Conservation (phyloP, 2,329 filamentous ascomycete genomes). For the Seiridium cupressi region DNA sequence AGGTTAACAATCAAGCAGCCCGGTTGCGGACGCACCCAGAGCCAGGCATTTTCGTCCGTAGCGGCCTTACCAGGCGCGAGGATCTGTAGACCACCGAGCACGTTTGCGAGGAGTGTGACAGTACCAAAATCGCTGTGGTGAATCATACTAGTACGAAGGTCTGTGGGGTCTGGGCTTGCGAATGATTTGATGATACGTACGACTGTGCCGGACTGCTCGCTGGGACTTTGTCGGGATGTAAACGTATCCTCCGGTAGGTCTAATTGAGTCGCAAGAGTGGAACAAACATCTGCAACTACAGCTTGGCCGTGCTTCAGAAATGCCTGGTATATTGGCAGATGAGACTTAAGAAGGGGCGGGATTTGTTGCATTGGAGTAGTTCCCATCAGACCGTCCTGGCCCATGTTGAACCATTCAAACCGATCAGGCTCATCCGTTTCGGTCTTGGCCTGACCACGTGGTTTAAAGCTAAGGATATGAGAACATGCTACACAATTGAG, state of each 20-base stretch:
- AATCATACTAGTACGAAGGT: slow-evolving; percentile 22
- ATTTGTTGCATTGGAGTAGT: slow-evolving; percentile 14
- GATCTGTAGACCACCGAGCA: slow-evolving; percentile 34
- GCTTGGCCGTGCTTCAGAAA: slow-evolving; percentile 14
- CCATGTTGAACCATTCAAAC: slow-evolving; percentile 27
- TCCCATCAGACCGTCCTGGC: slow-evolving; percentile 27
- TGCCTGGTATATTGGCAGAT: slow-evolving; percentile 7
- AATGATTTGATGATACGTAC: slow-evolving; percentile 16
- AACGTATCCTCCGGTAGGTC: slow-evolving; percentile 22
- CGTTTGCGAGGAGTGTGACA: slow-evolving; percentile 33
- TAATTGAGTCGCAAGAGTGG: slow-evolving; percentile 23
- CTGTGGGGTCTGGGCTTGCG: slow-evolving; percentile 12
- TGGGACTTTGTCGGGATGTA: slow-evolving; percentile 17
- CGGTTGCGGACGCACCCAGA: slow-evolving; percentile 19
- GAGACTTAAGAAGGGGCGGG: slow-evolving; percentile 8
- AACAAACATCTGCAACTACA: slow-evolving; percentile 16
- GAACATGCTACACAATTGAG: not conserved
- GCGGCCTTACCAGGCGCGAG: slow-evolving; percentile 17
- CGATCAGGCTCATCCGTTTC: slow-evolving; percentile 23
- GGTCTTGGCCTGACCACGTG: slow-evolving; percentile 13
- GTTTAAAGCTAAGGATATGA: slow-evolving; percentile 12
- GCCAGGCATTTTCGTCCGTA: slow-evolving; percentile 14
- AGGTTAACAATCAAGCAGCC: slow-evolving; percentile 22
- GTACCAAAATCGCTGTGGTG: slow-evolving; percentile 35
- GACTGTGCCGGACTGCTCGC: slow-evolving; percentile 23